A percentile compares a stretch with the other conserved stretches of the same genome.
Conservation (phyloP, 2,329 filamentous ascomycete species). For the Chrysoporthe cubensis region DNA sequence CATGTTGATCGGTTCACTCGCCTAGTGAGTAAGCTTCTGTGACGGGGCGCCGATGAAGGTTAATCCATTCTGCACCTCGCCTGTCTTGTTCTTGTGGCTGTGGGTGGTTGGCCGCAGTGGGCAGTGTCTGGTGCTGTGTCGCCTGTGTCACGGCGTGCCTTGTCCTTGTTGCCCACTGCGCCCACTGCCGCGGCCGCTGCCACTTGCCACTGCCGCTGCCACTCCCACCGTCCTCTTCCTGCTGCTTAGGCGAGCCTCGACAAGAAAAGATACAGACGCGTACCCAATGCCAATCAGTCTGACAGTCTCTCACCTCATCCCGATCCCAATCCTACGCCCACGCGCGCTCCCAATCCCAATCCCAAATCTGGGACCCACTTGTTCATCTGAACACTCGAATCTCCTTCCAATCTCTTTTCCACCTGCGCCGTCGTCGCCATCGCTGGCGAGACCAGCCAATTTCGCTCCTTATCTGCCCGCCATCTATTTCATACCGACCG, state of each 20-base stretch:
- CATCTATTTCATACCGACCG: too few relatives aligned
- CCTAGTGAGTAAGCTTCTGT: neutral
- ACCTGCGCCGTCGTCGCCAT: neutral
- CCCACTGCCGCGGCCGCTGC: too few relatives aligned
- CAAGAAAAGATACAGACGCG: neutral
- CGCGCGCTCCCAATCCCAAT: neutral
- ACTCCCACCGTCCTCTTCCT: neutral
- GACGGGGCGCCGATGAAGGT: neutral
- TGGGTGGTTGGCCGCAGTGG: neutral
- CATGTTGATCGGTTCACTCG: neutral
- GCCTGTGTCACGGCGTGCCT: too few relatives aligned
- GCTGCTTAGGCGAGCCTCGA: neutral
- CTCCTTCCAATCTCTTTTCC: neutral
- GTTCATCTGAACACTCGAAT: neutral
- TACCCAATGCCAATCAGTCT: neutral
- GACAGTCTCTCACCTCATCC: neutral
- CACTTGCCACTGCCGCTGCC: too few relatives aligned
- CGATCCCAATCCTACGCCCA: neutral
- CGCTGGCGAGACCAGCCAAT: conserved; percentile 3
- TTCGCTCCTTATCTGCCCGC: conserved; percentile 2
- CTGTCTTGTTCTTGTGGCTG: neutral
- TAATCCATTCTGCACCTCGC: neutral
- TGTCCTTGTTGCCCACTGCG: too few relatives aligned
- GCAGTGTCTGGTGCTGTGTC: too few relatives aligned
- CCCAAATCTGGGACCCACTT: neutral